Base-by-base conservation (phyloP, 2,329 filamentous ascomycete genomes). In the Ophiostoma novo-ulmi region DNA sequence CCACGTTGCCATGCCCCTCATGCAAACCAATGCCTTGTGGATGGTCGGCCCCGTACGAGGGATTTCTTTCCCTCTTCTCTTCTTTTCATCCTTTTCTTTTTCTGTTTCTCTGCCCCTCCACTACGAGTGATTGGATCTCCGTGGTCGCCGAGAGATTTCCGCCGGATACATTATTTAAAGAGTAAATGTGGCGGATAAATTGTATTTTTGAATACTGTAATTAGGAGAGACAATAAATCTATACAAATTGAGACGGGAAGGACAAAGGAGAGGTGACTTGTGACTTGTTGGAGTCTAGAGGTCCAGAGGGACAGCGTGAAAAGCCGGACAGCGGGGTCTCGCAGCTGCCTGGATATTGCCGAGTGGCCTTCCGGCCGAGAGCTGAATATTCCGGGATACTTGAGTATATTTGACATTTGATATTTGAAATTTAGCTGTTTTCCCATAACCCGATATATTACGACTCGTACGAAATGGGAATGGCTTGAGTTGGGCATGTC, bases 141-240 rank as follows among this genome's bases (percentile, higher is more conserved):
- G 52, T 58, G 52, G 52, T 58, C 52, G 52, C 52, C 52, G 52
- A 58, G 52, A 58, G 52, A 58, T 58, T 26, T 58, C 22, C 52
- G 52, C 52, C 22, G 44, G 44, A 11, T 20, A 20, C 20, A n/a
- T 48, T 44, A 17, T 44, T 17, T 5, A 58, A 26, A 58, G 52
- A 13, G 22, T 4, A 5, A 13, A 58, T 8, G 8, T 58, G 10
- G n/a, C 52, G 52, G 22, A 22, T 58, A 58, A 26, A 58, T 22
- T n/a, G 48, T 14, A 5, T 7, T 31, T 31, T 20, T n/a, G 44
- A n/a, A 20, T 48, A 48, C 20, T n/a, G 17, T 8, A n/a, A 20
- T 20, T 6, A 20, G n/a, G n/a, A 48, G 17, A 17, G 17, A 48
- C 31, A 5, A 48, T 20, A 20, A n/a, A n/a, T 20, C 31, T 4